Evolutionary conservation across 192 early-diverging fungal genomes (phyloP), one percentile per base, ranked within the genome.

Genomic region (Backusella mclennaniae): DNA sequence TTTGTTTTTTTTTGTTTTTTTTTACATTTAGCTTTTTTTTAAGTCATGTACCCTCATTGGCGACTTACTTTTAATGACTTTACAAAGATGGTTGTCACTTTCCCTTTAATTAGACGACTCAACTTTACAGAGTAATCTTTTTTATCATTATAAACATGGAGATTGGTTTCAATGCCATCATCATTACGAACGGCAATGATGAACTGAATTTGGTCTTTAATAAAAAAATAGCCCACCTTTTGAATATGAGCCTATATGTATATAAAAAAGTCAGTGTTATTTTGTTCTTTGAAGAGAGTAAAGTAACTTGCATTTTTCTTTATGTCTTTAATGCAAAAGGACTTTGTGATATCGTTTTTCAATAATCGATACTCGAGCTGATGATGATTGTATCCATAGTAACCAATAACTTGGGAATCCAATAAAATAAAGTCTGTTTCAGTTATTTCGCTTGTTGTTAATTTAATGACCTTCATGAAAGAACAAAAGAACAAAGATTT

Each of bases 211-310:
- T 68, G 19, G 8, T 36, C 31, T 14, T 35, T 33, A 19, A 35
- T 7, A 68, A 35, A 68, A 1, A 68, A 35, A 68, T 68, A 68
- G 19, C 14, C 33, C 67, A n/a, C 26, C 33, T 35, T 17, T 17
- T 68, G 67, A 19, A 68, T 35, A 35, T 19, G 31, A 33, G 35
- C 31, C 66, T 67, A 96, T 21, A 21, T 67, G 95, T 53, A 21
- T 53, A 53, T 19, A 21, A 33, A 33, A 33, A 33, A 33, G 33
- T 33, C 4, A 39, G 38, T 39, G 38, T 39, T 39, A 39, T 53
- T 7, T 7, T 53, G 0, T 5, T 53, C 2, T 53, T 7, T 53
- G 17, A 19, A 53, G 49, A 19, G n/a, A 17, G 33, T 33, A 33
- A 53, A 53, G 0, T 1, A 2, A 53, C 49, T 53, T 53, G 49